Evolutionary conservation across 352 stramenopile genomes (phyloP).

Genomic region (Aphanomyces euteiches): DNA sequence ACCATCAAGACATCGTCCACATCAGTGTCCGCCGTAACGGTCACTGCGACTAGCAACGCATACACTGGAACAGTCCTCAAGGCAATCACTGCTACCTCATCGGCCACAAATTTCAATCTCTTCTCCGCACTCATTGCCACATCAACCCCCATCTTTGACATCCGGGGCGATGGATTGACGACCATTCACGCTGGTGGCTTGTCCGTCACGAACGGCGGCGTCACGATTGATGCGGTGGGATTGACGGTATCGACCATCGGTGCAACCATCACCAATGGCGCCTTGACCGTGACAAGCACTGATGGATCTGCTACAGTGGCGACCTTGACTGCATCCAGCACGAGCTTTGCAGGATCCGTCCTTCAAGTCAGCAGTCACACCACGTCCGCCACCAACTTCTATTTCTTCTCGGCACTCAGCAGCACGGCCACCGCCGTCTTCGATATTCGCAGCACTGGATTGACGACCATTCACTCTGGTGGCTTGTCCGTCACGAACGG

Average conservation of each 20-base stretch:
- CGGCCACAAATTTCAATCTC: conserved; percentile 26
- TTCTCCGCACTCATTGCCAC: conserved; percentile 27
- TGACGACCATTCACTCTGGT: conserved; percentile 41
- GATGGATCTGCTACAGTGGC: not conserved
- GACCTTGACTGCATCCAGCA: not conserved
- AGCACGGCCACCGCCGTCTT: conserved; percentile 32
- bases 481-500: conserved; percentile 42
- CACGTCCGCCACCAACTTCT: conserved; percentile 16
- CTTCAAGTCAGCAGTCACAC: not conserved
- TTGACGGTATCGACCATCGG: conserved; percentile 40
- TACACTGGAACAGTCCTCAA: not conserved
- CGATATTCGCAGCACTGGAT: conserved; percentile 34
- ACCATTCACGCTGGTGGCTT: conserved; percentile 40
- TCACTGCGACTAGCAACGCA: not conserved
- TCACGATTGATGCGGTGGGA: conserved; percentile 44
- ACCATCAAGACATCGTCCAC: conserved; percentile 33
- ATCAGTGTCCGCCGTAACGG: conserved; percentile 22
- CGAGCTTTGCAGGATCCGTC: not conserved
- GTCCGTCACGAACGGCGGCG: conserved; percentile 43
- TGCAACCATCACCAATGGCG: conserved; percentile 32
- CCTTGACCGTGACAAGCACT: not conserved
- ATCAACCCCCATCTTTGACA: conserved; percentile 32
- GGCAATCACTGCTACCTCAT: conserved; percentile 1
- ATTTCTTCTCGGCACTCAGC: conserved; percentile 33
- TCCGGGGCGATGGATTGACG: conserved; percentile 34